Evolutionary conservation across 805 yeast species (phyloP), one percentile per base, ranked within the genome.

Genomic region (Starmerella gropengiesseri): DNA sequence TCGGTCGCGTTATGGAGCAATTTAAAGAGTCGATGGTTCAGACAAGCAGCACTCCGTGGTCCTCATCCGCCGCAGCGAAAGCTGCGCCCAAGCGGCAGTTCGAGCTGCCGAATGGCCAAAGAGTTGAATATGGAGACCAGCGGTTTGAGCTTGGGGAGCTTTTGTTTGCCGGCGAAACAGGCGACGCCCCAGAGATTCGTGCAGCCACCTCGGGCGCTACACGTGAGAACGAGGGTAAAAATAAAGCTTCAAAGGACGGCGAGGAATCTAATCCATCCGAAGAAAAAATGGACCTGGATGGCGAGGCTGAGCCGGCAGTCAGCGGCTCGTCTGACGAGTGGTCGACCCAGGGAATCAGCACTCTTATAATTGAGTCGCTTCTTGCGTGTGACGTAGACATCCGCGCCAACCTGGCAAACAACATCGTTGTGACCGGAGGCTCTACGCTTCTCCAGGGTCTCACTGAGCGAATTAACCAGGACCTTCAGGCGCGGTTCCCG

Each of bases 341-440:
- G 47, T 43, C 51, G 23, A 22, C 55, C 7, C 40, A 55, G 17
- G 75, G 75, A 2, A 52, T 85, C 13, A 72, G 81, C 2, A 77
- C 73, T 45, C 64, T 86, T 47, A 69, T 74, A 43, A 71, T 72
- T 34, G 75, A 69, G 50, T 73, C 74, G 21, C 51, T 62, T 46
- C 62, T 57, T 35, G 53, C 60, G 2, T 62, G 65, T 37, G 95
- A 87, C 61, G 84, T 91, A 57, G 98, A 89, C 71, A 81, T 85
- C 21, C 71, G 94, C 46, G 81, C 95, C 1, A 81, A 85, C 32
- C 67, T 85, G 18, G 95, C 95, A 0, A 89, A 85, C 61, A 86
- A 86, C 57, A 78, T 87, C 42, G 81, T 87, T 14, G 69, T 87
- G 20, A 84, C 94, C 0, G 96, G 96, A 18, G 82, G 94, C 3